These are phyloP conservation scores for Coleophoma crateriformis DNA, from an alignment of 2,329 filamentous ascomycete species.

Conservation along the genomic window DNA sequence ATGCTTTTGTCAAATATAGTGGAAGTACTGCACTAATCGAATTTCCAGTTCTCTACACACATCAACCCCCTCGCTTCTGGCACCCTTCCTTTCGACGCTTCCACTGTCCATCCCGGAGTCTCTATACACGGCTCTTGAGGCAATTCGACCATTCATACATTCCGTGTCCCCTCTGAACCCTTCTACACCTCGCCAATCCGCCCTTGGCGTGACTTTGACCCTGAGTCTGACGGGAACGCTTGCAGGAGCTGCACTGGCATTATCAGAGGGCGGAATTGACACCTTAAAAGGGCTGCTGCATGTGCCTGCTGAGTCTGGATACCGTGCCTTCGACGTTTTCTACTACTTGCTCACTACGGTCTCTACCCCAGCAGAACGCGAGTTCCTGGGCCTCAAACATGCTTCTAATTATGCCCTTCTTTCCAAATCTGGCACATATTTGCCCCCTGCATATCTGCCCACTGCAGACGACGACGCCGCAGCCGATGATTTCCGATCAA, in stretches of 20 bases:
- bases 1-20: conserved; percentile 27
- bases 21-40: background rate
- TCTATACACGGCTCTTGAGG: conserved; percentile 74
- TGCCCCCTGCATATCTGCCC: conserved; percentile 80
- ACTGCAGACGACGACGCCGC: conserved; percentile 89
- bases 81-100: conserved; percentile 74
- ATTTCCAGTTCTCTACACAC: conserved; percentile 72
- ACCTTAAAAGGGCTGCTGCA: conserved; percentile 74
- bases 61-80: conserved; percentile 78
- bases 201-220: conserved; percentile 75
- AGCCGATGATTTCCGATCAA: conserved; percentile 85
- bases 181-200: conserved; percentile 73
- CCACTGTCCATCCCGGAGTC: conserved; percentile 73
- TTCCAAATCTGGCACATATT: conserved; percentile 77
- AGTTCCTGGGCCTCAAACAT: conserved; percentile 77
- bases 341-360: conserved; percentile 94
- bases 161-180: conserved; percentile 87
- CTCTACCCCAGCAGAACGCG: conserved; percentile 81
- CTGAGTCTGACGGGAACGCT: conserved; percentile 77
- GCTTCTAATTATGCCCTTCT: conserved; percentile 75
- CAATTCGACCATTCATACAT: conserved; percentile 78
- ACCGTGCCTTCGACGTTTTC: conserved; percentile 94
- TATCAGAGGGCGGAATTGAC: conserved; percentile 86
- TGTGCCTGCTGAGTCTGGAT: conserved; percentile 73
- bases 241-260: conserved; percentile 65